These are phyloP conservation scores for Skeletonema menzelii DNA, from an alignment of 108 stramenopile genomes.

Conservation along the genomic window DNA sequence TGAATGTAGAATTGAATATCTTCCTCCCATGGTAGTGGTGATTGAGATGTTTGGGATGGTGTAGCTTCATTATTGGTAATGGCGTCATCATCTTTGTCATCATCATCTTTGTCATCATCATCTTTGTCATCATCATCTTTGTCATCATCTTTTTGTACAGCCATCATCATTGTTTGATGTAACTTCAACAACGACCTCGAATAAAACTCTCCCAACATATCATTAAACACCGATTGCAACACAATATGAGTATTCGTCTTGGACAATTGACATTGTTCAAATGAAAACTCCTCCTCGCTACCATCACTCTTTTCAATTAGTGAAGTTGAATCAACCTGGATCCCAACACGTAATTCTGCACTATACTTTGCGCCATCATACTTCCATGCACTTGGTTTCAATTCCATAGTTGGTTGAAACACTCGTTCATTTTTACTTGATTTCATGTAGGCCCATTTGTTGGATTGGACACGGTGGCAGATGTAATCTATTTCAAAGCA, in stretches of 20 bases:
- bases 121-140: background rate
- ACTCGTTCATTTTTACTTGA: background rate
- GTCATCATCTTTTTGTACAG: background rate
- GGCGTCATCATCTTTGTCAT: background rate
- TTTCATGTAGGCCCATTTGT: slow-evolving; percentile 30
- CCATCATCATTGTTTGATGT: slow-evolving; percentile 20
- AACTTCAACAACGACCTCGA: slow-evolving; percentile 26
- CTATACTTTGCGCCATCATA: slow-evolving; percentile 31
- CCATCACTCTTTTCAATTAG: background rate
- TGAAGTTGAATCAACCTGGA: slow-evolving; percentile 18
- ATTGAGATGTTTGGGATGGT: background rate
- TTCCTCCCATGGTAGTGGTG: slow-evolving; percentile 33
- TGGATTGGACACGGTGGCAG: slow-evolving; percentile 16
- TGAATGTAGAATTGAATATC: slow-evolving; percentile 47
- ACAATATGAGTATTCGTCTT: slow-evolving; percentile 39
- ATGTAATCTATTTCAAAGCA: slow-evolving; percentile 36
- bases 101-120: background rate
- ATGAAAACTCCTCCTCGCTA: background rate
- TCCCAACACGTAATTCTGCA: slow-evolving; percentile 25
- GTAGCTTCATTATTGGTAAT: background rate
- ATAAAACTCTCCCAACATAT: slow-evolving; percentile 67
- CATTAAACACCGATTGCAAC: slow-evolving; percentile 49
- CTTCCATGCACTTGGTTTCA: slow-evolving; percentile 25
- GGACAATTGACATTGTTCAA: slow-evolving; percentile 25
- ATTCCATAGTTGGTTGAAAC: slow-evolving; percentile 44